A percentile compares a stretch with the other conserved stretches of the same genome.
phyloP scores from a whole-genome alignment of 352 stramenopile genomes.

The Globisporangium nunn region DNA sequence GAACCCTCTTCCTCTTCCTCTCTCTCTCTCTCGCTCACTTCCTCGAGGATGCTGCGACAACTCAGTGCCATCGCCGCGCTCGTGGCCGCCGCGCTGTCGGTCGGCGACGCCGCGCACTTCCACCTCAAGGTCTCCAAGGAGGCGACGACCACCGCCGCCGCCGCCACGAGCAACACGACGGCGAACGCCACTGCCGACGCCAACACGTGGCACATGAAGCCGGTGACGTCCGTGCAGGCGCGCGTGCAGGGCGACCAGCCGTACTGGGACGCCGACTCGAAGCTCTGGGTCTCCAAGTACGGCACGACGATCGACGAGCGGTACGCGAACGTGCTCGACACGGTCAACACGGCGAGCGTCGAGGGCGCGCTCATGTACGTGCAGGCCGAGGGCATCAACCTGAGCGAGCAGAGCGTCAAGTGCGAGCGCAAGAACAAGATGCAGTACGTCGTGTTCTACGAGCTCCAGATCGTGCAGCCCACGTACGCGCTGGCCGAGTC shows the following conservation, averaged over 20 bases:
- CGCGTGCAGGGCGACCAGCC: conserved; percentile 56
- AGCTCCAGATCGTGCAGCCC: conserved; percentile 64
- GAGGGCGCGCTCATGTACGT: conserved; percentile 47
- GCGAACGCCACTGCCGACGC: conserved; percentile 4
- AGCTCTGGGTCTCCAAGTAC: conserved; percentile 10
- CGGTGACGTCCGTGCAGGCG: conserved; percentile 48
- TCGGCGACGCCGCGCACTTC: conserved; percentile 12
- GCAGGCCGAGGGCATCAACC: conserved; percentile 42
- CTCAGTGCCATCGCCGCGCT: conserved; percentile 8
- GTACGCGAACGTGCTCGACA: conserved; percentile 30
- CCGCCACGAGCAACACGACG: not conserved
- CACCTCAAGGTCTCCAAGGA: conserved; percentile 12
- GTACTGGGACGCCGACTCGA: conserved; percentile 35
- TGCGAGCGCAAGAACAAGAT: conserved; percentile 73
- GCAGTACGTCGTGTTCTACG: conserved; percentile 79
- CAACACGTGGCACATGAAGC: conserved; percentile 45
- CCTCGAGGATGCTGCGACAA: conserved; percentile 10
- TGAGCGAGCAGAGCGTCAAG: conserved; percentile 20
- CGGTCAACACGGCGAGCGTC: conserved; percentile 29
- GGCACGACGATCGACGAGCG: conserved; percentile 12
- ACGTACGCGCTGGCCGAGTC: conserved; percentile 68
- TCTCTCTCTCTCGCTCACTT: not conserved
- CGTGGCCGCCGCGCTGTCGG: conserved; percentile 10
- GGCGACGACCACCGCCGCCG: not conserved
- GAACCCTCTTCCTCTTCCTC: not conserved